Conservation (phyloP, 2,329 filamentous ascomycete genomes). For the Rutstroemia sp. region DNA sequence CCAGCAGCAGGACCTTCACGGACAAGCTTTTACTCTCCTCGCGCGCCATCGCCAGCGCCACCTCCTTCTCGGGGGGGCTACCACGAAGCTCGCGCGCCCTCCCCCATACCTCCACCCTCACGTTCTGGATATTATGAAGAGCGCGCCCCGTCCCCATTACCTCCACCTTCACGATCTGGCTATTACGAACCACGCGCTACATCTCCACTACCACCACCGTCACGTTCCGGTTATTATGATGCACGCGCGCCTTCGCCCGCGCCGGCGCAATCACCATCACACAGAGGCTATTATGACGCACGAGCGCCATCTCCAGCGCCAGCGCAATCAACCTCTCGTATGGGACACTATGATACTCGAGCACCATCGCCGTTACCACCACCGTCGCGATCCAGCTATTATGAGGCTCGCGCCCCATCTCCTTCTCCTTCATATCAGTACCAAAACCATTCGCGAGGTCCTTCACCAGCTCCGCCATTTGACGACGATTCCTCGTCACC, state of each 20-base stretch:
- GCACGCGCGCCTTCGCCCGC: background rate
- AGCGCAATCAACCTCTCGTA: background rate
- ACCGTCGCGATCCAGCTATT: conserved; percentile 4
- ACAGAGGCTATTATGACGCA: background rate
- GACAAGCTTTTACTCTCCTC: background rate
- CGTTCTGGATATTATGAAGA: conserved; percentile 26
- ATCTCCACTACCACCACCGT: background rate
- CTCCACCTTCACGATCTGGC: background rate
- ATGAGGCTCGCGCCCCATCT: conserved; percentile 32
- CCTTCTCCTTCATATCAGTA: conserved; percentile 25
- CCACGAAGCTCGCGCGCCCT: conserved; percentile 32
- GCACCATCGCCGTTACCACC: background rate
- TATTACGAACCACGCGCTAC: background rate
- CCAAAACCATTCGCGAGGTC: conserved; percentile 31
- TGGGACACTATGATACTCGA: background rate
- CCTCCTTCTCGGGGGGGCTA: conserved; percentile 24
- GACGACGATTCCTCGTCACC: conserved; percentile 39
- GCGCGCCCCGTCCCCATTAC: conserved; percentile 21
- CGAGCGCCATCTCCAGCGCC: background rate
- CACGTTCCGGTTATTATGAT: background rate
- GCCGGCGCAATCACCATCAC: background rate
- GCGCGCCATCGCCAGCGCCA: background rate
- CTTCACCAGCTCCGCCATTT: conserved; percentile 32
- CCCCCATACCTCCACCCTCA: conserved; percentile 17
- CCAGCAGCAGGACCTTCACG: conserved; percentile 30